Percentiles rank a stretch among this genome's conserved stretches.
Conservation (phyloP, 768 basidiomycete genomes). For the Podaxis carcinomalis region DNA sequence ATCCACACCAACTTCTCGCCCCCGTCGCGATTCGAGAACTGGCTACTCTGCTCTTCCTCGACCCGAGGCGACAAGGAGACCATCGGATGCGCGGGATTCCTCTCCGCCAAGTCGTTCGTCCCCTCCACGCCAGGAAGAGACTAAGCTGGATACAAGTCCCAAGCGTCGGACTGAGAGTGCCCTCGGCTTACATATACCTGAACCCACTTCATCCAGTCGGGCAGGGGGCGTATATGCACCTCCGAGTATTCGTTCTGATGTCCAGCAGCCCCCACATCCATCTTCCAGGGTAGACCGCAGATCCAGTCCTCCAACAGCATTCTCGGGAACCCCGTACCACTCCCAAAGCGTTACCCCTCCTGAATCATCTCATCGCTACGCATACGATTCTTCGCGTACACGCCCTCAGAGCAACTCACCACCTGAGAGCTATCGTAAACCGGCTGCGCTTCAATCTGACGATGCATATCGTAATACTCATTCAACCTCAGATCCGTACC, state of each 20-base stretch:
- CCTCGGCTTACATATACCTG: neutral
- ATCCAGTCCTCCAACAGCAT: neutral
- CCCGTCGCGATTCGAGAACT: neutral
- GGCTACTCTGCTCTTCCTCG: neutral
- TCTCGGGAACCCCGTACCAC: neutral
- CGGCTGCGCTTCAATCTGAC: neutral
- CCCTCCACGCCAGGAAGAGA: conserved; percentile 2
- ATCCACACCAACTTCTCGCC: neutral
- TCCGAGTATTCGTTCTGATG: neutral
- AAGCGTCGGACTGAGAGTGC: neutral
- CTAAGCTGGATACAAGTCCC: conserved; percentile 5
- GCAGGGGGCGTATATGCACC: neutral
- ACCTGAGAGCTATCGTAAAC: neutral
- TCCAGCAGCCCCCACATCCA: neutral
- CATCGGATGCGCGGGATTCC: neutral
- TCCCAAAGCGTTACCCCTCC: neutral
- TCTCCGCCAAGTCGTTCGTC: conserved; percentile 2
- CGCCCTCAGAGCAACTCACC: conserved; percentile 2
- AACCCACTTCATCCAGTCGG: neutral
- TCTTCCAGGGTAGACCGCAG: neutral
- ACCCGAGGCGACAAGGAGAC: neutral
- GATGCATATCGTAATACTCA: neutral
- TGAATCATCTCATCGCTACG: neutral
- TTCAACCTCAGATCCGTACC: neutral
- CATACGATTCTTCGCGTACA: neutral